Evolutionary conservation across 2,329 filamentous ascomycete species (phyloP), one percentile per base, ranked within the genome.

Genomic region (Ophiostoma ips): DNA sequence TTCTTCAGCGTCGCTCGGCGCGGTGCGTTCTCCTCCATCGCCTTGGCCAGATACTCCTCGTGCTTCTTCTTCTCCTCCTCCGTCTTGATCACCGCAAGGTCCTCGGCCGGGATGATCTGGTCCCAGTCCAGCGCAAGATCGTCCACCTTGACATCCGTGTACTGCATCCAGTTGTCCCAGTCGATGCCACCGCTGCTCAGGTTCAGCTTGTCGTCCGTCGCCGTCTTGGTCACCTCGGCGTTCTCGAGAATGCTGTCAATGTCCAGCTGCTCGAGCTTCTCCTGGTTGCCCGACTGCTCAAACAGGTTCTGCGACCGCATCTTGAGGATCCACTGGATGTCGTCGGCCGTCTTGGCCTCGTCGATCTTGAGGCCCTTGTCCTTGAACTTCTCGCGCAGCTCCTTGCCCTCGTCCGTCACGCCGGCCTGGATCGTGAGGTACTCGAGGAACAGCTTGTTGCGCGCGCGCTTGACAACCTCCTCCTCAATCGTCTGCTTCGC

Each of bases 281-380:
- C 84, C 66, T 98, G 92, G 62, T 98, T 98, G 52, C 87, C 87
- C 11, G 86, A 92, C 64, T 95, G 90, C 66, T 96, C 90, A 58
- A 98, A 98, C 83, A 98, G 94, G 66, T 92, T 95, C 63, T 95
- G 92, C n/a, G 92, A 94, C 58, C 92, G 84, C 67, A 90, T 88
- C 70, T 96, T 96, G 61, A 98, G 76, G 52, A 98, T 94, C 64
- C 86, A 85, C 55, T 92, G 94, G 57, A 96, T 96, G 61, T 95
- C 92, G 56, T 95, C 90, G 1, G 87, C 87, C 3, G 87, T 94
- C 52, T 83, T 90, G 8, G 90, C 89, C 58, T 94, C 89, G 50
- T 83, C 83, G 34, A 74, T 79, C 73, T 70, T 84, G 67, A 70
- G 69, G 65, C 79, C 79, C 65, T 88, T 84, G 65, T 89, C 87